Base-by-base conservation (phyloP, 23 red algal species). In the Gracilaria vermiculophylla region DNA sequence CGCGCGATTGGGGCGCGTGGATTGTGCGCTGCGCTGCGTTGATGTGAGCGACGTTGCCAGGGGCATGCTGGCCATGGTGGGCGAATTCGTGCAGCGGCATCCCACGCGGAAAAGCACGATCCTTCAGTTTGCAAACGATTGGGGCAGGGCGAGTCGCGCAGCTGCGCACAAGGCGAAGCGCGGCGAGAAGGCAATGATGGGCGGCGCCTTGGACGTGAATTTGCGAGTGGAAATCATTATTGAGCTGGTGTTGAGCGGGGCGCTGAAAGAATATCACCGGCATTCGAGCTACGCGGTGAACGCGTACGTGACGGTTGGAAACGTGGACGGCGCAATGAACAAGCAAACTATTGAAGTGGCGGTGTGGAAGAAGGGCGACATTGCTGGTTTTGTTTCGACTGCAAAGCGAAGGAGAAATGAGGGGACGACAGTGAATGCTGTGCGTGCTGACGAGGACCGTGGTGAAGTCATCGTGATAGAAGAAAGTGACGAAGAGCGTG, bases 241-340 rank as follows among this genome's bases (percentile, higher is more conserved):
- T 52, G 44, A 86, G 81, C 19, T 86, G 19, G 64, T 86, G 16
- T 35, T 86, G 16, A 20, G 25, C 31, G 81, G 81, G 5, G 81
- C 65, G 17, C 73, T 86, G 43, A 11, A 86, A 49, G 81, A 86
- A 55, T 34, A 40, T 39, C 48, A 72, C 36, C 11, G 81, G 37
- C 65, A 86, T 42, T 70, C 61, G 29, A 65, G 53, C 49, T 86
- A 86, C 19, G 45, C 61, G 3, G 62, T 86, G 62, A 69, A 86
- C 45, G 62, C 62, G 28, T 86, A 86, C 24, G 66, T 86, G 16
- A 86, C 60, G 17, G 53, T 53, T 32, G 62, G 62, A 4, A 35
- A 86, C 2, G 60, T 24, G 53, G 53, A 47, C 9, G 52, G 20
- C 37, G 51, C 28, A 28, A 2, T 24, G 19, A 42, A 28, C 13